Conservation (phyloP, 2,329 filamentous ascomycete species). For the Colletotrichum cordylinicola region DNA sequence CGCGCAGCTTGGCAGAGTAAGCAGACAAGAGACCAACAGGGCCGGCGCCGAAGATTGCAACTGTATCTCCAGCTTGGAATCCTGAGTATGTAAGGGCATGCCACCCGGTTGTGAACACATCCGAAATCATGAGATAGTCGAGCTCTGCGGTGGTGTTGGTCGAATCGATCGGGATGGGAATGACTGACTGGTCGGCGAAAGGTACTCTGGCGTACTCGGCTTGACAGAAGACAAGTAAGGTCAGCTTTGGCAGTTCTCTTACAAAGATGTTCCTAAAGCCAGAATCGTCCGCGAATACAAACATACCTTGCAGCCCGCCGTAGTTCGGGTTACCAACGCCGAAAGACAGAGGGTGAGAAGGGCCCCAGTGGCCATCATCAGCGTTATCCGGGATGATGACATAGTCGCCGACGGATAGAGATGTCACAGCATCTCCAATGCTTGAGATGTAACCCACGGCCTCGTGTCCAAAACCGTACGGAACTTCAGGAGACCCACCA, state of each 20-base stretch:
- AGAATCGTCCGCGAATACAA: neutral
- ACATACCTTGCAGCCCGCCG: neutral
- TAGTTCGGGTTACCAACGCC: neutral
- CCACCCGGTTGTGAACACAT: constrained; percentile 57
- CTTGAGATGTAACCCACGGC: constrained; percentile 41
- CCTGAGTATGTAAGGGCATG: constrained; percentile 61
- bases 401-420: constrained; percentile 40
- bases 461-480: constrained; percentile 40
- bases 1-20: constrained; percentile 28
- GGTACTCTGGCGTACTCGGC: constrained; percentile 65
- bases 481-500: constrained; percentile 15
- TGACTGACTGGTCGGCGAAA: constrained; percentile 69
- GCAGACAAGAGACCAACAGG: constrained; percentile 64
- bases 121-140: constrained; percentile 58
- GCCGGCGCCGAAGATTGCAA: constrained; percentile 68
- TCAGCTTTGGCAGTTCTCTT: neutral
- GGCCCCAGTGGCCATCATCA: constrained; percentile 2
- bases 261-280: neutral
- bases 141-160: constrained; percentile 62
- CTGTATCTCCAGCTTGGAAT: constrained; percentile 63
- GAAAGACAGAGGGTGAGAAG: neutral
- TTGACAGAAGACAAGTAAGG: neutral
- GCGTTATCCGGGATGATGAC: constrained; percentile 39
- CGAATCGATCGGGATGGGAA: constrained; percentile 53
- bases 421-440: constrained; percentile 38